A percentile compares a stretch with the other conserved stretches of the same genome.
Conservation (phyloP, 345 rosid genomes). For the Rubroshorea leprosula region DNA sequence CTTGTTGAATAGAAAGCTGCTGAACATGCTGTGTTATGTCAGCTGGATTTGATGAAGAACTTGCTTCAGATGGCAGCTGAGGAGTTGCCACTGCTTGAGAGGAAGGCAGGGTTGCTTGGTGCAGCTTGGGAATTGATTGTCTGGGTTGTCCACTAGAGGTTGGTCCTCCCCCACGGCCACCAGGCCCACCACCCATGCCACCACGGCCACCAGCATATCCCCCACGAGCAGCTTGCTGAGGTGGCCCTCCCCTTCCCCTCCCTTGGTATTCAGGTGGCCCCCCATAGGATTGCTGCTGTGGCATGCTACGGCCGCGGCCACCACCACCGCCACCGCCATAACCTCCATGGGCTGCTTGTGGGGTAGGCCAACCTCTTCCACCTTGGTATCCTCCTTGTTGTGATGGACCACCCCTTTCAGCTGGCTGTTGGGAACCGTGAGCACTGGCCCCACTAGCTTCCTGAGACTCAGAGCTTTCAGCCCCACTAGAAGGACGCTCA, state of each 20-base stretch:
- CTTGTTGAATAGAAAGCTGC: conserved; percentile 48
- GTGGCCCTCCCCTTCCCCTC: conserved; percentile 74
- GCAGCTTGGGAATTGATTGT: conserved; percentile 87
- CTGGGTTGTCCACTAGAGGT: conserved; percentile 54
- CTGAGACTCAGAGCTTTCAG: conserved; percentile 69
- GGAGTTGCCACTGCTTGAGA: conserved; percentile 49
- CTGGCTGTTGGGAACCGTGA: conserved; percentile 43
- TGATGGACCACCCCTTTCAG: conserved; percentile 34
- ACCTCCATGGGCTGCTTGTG: conserved; percentile 54
- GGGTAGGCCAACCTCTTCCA: conserved; percentile 56
- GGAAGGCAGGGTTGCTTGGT: conserved; percentile 81
- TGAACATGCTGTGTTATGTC: conserved; percentile 49
- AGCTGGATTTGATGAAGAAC: conserved; percentile 43
- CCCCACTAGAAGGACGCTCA: conserved; percentile 42
- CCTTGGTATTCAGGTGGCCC: conserved; percentile 57
- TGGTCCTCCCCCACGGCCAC: conserved; percentile 53
- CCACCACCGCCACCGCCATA: conserved; percentile 49
- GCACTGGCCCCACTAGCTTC: conserved; percentile 41
- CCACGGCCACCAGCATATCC: conserved; percentile 37
- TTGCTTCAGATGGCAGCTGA: conserved; percentile 51
- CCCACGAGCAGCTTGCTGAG: conserved; percentile 62
- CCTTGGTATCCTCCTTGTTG: conserved; percentile 46
- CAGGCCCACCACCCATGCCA: conserved; percentile 26
- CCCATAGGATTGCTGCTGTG: conserved; percentile 55
- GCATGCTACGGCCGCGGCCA: conserved; percentile 54